Percentiles rank a stretch among this genome's conserved stretches.
phyloP scores from a whole-genome alignment of 1,284 basidiomycete genomes.

The Gomphus sp. region DNA sequence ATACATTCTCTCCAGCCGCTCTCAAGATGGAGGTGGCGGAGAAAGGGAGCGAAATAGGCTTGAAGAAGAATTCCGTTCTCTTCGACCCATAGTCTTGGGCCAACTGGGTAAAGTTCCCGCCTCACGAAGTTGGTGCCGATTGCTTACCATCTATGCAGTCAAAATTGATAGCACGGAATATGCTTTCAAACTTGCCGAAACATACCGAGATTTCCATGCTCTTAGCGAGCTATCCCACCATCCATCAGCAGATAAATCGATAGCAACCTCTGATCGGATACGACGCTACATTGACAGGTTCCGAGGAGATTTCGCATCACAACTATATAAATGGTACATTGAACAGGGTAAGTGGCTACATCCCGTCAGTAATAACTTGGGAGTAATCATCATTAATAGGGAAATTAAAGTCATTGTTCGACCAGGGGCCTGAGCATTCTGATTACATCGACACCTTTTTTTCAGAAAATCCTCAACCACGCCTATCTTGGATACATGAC shows the following conservation, averaged over 20 bases:
- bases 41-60: conserved; percentile 24
- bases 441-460: conserved; percentile 74
- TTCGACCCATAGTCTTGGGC: conserved; percentile 67
- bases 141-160: conserved; percentile 28
- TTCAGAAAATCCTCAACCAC: conserved; percentile 46
- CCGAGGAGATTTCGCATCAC: conserved; percentile 77
- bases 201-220: conserved; percentile 76
- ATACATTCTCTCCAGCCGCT: not conserved
- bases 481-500: conserved; percentile 88
- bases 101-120: conserved; percentile 54
- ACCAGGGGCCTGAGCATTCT: conserved; percentile 55
- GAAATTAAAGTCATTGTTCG: conserved; percentile 67
- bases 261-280: conserved; percentile 46
- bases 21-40: not conserved
- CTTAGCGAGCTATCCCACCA: conserved; percentile 68
- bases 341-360: conserved; percentile 46
- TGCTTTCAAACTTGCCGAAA: conserved; percentile 78
- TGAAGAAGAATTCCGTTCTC: conserved; percentile 52
- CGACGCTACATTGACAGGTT: conserved; percentile 74
- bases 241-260: conserved; percentile 56
- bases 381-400: conserved; percentile 30
- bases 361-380: not conserved
- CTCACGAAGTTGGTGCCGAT: not conserved
- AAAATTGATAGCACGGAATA: conserved; percentile 55
- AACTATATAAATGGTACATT: conserved; percentile 84